These are phyloP conservation scores for Phytophthora brassicae DNA, from an alignment of 352 stramenopile genomes.

Conservation along the genomic window DNA sequence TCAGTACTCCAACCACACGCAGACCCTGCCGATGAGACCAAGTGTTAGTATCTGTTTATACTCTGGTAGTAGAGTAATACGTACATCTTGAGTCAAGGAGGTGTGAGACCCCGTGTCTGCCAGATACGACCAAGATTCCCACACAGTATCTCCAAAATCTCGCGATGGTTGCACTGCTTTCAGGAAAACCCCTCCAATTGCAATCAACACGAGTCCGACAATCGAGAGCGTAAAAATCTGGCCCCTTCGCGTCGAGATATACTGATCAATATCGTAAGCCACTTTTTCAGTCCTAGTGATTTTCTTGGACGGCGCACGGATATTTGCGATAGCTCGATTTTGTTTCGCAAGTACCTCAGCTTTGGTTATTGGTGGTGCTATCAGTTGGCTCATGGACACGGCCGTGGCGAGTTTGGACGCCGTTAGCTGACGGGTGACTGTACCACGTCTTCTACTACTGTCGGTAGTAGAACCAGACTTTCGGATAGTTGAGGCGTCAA, in stretches of 20 bases:
- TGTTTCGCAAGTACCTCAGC: slow-evolving; percentile 13
- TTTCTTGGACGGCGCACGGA: slow-evolving; percentile 5
- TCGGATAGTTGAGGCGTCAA: slow-evolving; percentile 9
- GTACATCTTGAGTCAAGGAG: slow-evolving; percentile 27
- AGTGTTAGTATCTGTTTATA: neutral
- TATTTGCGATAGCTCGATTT: slow-evolving; percentile 16
- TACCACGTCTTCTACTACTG: slow-evolving; percentile 13
- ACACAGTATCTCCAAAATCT: slow-evolving; percentile 43
- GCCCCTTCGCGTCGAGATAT: slow-evolving; percentile 58
- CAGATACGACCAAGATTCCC: slow-evolving; percentile 64
- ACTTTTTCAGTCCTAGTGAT: slow-evolving; percentile 36
- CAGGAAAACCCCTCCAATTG: slow-evolving; percentile 43
- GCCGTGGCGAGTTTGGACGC: slow-evolving; percentile 17
- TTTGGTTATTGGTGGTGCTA: slow-evolving; percentile 10
- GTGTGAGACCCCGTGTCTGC: slow-evolving; percentile 54
- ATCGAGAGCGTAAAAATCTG: slow-evolving; percentile 48
- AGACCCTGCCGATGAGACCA: slow-evolving; percentile 27
- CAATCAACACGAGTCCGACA: slow-evolving; percentile 43
- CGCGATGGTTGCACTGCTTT: slow-evolving; percentile 32
- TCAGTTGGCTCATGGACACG: slow-evolving; percentile 16
- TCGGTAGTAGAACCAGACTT: too few species aligned
- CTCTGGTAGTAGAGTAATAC: neutral
- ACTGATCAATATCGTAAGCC: slow-evolving; percentile 51
- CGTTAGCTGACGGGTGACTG: slow-evolving; percentile 9
- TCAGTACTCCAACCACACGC: slow-evolving; percentile 51